These are phyloP conservation scores for Albifimbria verrucaria DNA, from an alignment of 2,329 filamentous ascomycete species.

Conservation along the genomic window DNA sequence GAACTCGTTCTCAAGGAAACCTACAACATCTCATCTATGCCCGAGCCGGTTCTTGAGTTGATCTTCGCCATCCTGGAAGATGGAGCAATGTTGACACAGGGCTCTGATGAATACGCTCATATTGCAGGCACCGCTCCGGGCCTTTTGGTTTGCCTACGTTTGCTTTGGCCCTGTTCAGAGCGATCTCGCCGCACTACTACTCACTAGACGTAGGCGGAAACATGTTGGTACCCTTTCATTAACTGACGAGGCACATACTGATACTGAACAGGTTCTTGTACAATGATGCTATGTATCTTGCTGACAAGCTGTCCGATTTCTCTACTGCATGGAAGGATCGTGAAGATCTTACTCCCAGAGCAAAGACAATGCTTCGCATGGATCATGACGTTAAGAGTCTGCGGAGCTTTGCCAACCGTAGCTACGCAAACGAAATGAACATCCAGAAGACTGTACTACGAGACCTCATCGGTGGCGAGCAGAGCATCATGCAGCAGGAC, in stretches of 20 bases:
- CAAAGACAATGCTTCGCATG: constrained; percentile 53
- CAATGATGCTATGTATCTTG: constrained; percentile 63
- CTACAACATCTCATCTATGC: constrained; percentile 86
- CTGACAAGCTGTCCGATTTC: constrained; percentile 52
- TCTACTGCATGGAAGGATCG: constrained; percentile 49
- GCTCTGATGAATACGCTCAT: constrained; percentile 47
- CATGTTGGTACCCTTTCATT: constrained; percentile 46
- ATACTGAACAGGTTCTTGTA: constrained; percentile 54
- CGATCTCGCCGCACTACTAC: constrained; percentile 73
- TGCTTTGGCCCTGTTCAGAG: constrained; percentile 74
- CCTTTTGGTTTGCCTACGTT: constrained; percentile 71
- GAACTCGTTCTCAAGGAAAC: constrained; percentile 80
- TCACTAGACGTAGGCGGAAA: constrained; percentile 57
- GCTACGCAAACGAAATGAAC: constrained; percentile 59
- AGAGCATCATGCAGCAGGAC: constrained; percentile 58
- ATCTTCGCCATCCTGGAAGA: constrained; percentile 60
- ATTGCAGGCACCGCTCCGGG: constrained; percentile 66
- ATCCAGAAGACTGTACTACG: constrained; percentile 59
- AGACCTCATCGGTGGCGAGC: constrained; percentile 58
- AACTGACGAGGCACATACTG: not conserved
- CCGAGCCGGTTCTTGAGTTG: constrained; percentile 69
- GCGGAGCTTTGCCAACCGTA: constrained; percentile 57
- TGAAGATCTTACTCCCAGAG: constrained; percentile 46
- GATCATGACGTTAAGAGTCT: constrained; percentile 59
- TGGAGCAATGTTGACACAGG: constrained; percentile 56